Conservation (phyloP, 164 flowering plant genomes). For the Annona squamosa region DNA sequence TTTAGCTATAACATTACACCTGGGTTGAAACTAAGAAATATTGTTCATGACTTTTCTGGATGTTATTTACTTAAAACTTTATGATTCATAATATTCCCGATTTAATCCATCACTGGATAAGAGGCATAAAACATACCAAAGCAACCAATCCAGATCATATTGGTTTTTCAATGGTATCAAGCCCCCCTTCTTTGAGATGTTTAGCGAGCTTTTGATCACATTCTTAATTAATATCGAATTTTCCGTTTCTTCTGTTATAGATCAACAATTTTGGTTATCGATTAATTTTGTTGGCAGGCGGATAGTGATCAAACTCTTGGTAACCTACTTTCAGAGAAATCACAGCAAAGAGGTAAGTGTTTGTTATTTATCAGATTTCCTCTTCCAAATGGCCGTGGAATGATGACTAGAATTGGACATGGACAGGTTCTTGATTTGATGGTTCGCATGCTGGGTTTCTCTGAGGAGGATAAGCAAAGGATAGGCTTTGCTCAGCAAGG, state of each 20-base stretch:
- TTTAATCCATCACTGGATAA: too few species aligned
- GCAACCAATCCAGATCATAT: too few species aligned
- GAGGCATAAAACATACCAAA: too few species aligned
- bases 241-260: not conserved
- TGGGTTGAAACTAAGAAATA: too few species aligned
- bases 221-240: not conserved
- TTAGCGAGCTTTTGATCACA: too few species aligned
- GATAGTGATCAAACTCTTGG: slow-evolving; percentile 87
- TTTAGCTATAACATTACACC: too few species aligned
- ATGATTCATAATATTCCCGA: too few species aligned
- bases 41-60: too few species aligned
- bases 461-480: slow-evolving; percentile 93
- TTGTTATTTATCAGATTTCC: not conserved
- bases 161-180: too few species aligned
- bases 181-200: too few species aligned
- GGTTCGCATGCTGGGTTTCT: slow-evolving; percentile 95
- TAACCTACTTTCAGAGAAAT: slow-evolving; percentile 92
- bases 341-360: slow-evolving; percentile 91
- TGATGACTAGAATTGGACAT: slow-evolving; percentile 7
- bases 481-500: slow-evolving; percentile 91
- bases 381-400: not conserved
- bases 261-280: not conserved
- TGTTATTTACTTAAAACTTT: too few species aligned
- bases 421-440: slow-evolving; percentile 89
- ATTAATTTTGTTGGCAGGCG: slow-evolving; percentile 56